Base-by-base conservation (phyloP, 768 basidiomycete genomes). In the Mycena albidolilacea region DNA sequence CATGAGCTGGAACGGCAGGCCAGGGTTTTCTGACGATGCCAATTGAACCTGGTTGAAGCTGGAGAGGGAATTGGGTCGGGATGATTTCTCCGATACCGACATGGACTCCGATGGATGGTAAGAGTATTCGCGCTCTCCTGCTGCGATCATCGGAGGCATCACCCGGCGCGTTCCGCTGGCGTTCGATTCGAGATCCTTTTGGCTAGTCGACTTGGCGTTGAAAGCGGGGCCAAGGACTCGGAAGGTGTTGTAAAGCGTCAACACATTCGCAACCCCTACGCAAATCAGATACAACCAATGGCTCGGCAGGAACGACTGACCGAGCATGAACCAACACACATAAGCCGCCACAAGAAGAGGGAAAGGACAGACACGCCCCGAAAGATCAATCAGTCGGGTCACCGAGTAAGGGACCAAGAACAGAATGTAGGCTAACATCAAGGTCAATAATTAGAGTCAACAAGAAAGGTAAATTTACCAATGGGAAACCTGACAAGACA, bases 201-300 rank as follows among this genome's bases (percentile, higher is more conserved):
- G 78, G 23, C 75, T 71, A 12, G 80, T 71, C 21, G 79, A 74
- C 46, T 78, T 79, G 35, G 78, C 80, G 70, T 86, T 82, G 75
- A 91, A 86, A 30, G 87, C 87, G 35, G 88, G 88, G 10, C 85
- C 83, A 43, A 95, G 82, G 63, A 92, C 85, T 11, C 90, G 88
- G 78, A 93, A 88, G 11, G 91, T 93, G 77, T 92, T 93, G 83
- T 87, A 90, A 38, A 94, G 85, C n/a, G 94, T 83, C 10, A 87
- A 69, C 37, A 92, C 91, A 76, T 94, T 91, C 30, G 89, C 88
- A 37, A 90, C 75, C 54, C 92, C 93, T 95, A 60, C 35, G 59
- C 15, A 17, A 63, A 30, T 78, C 50, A 79, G 67, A 60, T n/a
- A 44, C 37, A n/a, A 7, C 14, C 23, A 37, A 7, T 46, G 41